Evolutionary conservation across 768 basidiomycete species (phyloP), one percentile per base, ranked within the genome.

Genomic region (Naganishia vishniacii): DNA sequence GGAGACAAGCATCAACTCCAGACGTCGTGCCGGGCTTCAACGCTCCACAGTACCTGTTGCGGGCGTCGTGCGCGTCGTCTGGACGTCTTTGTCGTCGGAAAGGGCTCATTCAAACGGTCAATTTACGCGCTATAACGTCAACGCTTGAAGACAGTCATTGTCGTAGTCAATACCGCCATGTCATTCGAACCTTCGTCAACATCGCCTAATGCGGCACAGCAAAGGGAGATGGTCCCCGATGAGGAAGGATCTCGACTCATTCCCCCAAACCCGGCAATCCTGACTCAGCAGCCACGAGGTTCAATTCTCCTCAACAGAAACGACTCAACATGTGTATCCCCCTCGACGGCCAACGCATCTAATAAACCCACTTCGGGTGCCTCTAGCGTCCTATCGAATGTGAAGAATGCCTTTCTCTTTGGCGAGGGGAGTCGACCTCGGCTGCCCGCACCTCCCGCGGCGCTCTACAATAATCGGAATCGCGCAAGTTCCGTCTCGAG

Each of bases 291-390:
- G 37, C 71, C 67, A 1, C 46, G 64, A 15, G 66, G 64, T 3
- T 70, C 69, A 26, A 72, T 72, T 48, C 65, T 72, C 8, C 40
- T 72, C 7, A 72, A 72, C 59, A 49, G 65, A 28, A 67, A 67
- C 47, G 65, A 67, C 42, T 51, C 61, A 15, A 40, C 63, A 9
- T 64, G 63, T 23, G 31, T 58, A 7, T 18, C 40, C 40, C 29
- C 48, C 23, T 40, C 65, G 18, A 29, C 45, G 0, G 42, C 41
- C 15, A 60, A 59, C 45, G 48, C 23, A 23, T 25, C 45, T 18
- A 13, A 9, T 28, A 58, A 47, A 26, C 25, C 48, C 18, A 23
- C 26, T 25, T 45, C 45, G 41, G 46, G n/a, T 9, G 53, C 44
- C 8, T 61, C 31, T 9, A 16, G 29, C 20, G 53, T 61, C 29